Evolutionary conservation across 2,329 filamentous ascomycete species (phyloP).

Genomic region (Botrytis aclada): DNA sequence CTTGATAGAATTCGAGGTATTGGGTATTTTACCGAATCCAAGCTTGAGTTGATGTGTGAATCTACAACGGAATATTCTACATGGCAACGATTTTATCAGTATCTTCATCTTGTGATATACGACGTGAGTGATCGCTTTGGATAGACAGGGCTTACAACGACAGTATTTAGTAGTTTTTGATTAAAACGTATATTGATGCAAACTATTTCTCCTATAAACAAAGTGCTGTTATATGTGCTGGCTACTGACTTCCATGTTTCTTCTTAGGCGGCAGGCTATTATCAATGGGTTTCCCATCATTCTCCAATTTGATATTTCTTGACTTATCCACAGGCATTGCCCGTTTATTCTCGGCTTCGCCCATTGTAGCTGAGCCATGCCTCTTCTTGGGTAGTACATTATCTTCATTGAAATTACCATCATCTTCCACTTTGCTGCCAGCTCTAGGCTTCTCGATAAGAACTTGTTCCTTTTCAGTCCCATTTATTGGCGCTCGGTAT

Average conservation of each 20-base stretch:
- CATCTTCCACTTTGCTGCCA: background rate
- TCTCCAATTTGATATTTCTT: background rate
- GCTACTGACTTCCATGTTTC: background rate
- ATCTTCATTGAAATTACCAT: background rate
- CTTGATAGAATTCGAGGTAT: too few relatives aligned
- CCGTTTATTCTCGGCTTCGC: background rate
- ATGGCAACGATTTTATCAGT: too few relatives aligned
- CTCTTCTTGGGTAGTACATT: background rate
- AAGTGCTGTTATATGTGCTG: background rate
- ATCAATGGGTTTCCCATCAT: background rate
- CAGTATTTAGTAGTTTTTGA: background rate
- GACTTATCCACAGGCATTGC: background rate
- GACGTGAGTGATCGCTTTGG: background rate
- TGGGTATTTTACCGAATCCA: too few relatives aligned
- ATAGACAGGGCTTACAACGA: background rate
- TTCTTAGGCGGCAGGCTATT: background rate
- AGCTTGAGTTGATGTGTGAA: too few relatives aligned
- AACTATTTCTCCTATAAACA: background rate
- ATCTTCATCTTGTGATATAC: background rate
- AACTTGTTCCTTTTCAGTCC: background rate
- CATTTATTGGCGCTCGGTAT: background rate
- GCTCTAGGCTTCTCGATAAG: too few relatives aligned
- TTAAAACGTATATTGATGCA: background rate
- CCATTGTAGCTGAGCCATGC: background rate
- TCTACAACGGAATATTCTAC: too few relatives aligned